phyloP scores from a whole-genome alignment of 768 basidiomycete genomes.

The Suillus paluster region DNA sequence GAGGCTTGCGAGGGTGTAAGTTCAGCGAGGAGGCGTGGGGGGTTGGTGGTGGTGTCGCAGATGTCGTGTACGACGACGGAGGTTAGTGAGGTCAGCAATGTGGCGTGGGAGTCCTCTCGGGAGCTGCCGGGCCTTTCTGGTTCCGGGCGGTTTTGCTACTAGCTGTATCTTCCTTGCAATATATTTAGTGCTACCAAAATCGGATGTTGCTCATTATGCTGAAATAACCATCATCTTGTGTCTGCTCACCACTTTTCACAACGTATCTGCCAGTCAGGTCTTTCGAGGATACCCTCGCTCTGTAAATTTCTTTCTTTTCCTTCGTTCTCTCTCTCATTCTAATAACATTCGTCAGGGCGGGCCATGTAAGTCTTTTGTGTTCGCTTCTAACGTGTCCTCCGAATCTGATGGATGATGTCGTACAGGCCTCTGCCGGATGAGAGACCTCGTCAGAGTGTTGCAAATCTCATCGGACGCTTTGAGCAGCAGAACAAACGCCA shows the following conservation, averaged over 20 bases:
- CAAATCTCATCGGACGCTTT: slow-evolving; percentile 89
- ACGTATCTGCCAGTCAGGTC: slow-evolving; percentile 11
- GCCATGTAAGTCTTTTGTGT: slow-evolving; percentile 30
- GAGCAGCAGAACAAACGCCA: slow-evolving; percentile 80
- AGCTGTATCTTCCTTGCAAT: not conserved
- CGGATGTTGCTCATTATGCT: slow-evolving; percentile 11
- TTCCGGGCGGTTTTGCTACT: too few species aligned
- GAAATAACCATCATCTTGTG: slow-evolving; percentile 28
- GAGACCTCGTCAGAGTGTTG: slow-evolving; percentile 83
- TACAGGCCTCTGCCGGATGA: slow-evolving; percentile 87
- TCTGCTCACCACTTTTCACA: slow-evolving; percentile 20
- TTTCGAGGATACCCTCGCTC: slow-evolving; percentile 17
- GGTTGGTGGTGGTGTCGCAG: too few species aligned
- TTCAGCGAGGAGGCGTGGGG: too few species aligned
- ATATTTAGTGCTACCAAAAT: slow-evolving; percentile 21
- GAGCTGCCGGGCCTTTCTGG: too few species aligned
- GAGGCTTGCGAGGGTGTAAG: too few species aligned
- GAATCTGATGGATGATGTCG: slow-evolving; percentile 18
- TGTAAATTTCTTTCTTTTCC: slow-evolving; percentile 15
- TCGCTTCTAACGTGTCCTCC: slow-evolving; percentile 12
- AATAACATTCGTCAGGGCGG: slow-evolving; percentile 24
- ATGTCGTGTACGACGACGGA: too few species aligned
- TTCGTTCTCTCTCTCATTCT: slow-evolving; percentile 14
- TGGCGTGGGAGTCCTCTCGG: too few species aligned
- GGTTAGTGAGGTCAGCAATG: too few species aligned